A percentile compares a stretch with the other conserved stretches of the same genome.
These are phyloP conservation scores for Teratosphaeria viscida DNA, from an alignment of 2,329 filamentous ascomycete species.

Conservation along the genomic window DNA sequence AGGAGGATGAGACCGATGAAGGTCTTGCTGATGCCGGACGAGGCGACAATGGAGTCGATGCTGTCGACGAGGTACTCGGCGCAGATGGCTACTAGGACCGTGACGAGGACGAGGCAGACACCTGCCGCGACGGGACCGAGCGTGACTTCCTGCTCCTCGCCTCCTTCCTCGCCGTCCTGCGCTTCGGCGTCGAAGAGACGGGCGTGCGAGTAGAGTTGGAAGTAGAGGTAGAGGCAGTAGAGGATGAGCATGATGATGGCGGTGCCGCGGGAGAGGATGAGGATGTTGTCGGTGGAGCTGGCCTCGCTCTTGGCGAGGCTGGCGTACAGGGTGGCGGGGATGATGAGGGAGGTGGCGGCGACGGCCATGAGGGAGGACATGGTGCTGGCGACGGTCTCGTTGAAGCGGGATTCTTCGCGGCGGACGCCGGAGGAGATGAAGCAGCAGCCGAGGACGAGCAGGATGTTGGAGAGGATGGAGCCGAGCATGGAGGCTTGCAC, in stretches of 20 bases:
- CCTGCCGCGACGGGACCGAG: constrained; percentile 36
- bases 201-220: constrained; percentile 43
- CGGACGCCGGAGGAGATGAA: constrained; percentile 41
- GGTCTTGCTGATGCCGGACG: constrained; percentile 43
- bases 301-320: constrained; percentile 30
- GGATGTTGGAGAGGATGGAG: constrained; percentile 86
- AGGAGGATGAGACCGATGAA: constrained; percentile 48
- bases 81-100: constrained; percentile 40
- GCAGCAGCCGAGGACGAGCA: constrained; percentile 56
- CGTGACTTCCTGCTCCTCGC: constrained; percentile 27
- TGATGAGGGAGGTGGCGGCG: constrained; percentile 43
- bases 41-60: constrained; percentile 44
- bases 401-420: constrained; percentile 46
- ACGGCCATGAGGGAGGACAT: constrained; percentile 54
- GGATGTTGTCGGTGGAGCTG: constrained; percentile 34
- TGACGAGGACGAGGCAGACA: constrained; percentile 38
- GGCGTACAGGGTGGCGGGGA: constrained; percentile 43
- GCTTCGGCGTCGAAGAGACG: constrained; percentile 35
- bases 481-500: constrained; percentile 98
- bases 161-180: constrained; percentile 19
- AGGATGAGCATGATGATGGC: constrained; percentile 44
- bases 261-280: constrained; percentile 43
- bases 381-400: constrained; percentile 66
- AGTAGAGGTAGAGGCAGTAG: constrained; percentile 45
- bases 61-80: constrained; percentile 45